A percentile compares a stretch with the other conserved stretches of the same genome.
Conservation (phyloP, 177 flowering plant species). For the Vitis hybrid region DNA sequence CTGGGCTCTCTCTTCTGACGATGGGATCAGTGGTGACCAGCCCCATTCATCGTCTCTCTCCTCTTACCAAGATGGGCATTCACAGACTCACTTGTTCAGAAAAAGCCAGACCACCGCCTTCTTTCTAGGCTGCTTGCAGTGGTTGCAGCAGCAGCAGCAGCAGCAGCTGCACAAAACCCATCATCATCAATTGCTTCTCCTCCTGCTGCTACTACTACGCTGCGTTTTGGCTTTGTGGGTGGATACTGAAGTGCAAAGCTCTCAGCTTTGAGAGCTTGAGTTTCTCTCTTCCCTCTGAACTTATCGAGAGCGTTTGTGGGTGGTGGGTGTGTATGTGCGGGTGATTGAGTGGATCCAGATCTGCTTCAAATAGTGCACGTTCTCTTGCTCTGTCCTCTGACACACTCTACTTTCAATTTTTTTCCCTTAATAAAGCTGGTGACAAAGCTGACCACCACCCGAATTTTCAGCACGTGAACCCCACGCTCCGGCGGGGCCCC, state of each 20-base stretch:
- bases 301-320: neutral
- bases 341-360: constrained; percentile 29
- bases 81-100: constrained; percentile 13
- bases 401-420: constrained; percentile 2
- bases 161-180: constrained; percentile 9
- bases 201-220: constrained; percentile 6
- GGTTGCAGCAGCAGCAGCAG: constrained; percentile 16
- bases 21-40: neutral
- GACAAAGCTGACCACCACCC: too few relatives aligned
- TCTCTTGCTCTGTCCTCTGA: constrained; percentile 25
- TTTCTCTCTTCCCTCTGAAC: constrained; percentile 10
- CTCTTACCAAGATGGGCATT: neutral
- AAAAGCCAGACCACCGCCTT: constrained; percentile 39
- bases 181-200: constrained; percentile 17
- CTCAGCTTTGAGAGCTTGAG: neutral
- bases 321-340: neutral
- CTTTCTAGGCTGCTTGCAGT: constrained; percentile 8
- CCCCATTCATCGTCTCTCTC: neutral
- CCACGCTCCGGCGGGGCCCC: constrained; percentile 8
- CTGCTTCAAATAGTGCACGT: constrained; percentile 40
- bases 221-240: constrained; percentile 1
- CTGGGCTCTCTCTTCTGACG: constrained; percentile 3
- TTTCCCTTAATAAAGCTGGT: constrained; percentile 3
- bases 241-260: constrained; percentile 9
- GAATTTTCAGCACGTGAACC: neutral